A percentile compares a stretch with the other conserved stretches of the same genome.
Conservation (phyloP, 2,329 filamentous ascomycete species). For the Exophiala calicioides region DNA sequence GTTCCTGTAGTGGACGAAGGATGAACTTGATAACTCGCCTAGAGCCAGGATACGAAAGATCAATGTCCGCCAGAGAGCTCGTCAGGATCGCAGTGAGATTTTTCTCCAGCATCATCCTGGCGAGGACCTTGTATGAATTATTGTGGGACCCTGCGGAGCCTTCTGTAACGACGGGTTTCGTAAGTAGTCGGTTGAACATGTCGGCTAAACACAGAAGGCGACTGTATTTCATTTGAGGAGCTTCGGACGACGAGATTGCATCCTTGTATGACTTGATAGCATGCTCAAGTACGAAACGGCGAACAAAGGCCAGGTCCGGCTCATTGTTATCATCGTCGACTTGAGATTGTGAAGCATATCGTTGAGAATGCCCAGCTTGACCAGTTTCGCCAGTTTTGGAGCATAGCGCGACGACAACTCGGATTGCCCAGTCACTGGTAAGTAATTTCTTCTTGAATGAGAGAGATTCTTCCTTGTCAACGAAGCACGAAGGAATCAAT, state of each 20-base stretch:
- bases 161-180: conserved; percentile 69
- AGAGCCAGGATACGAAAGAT: conserved; percentile 88
- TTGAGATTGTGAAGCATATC: conserved; percentile 47
- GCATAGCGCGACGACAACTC: conserved; percentile 82
- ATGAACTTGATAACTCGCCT: conserved; percentile 97
- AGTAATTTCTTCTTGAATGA: conserved; percentile 79
- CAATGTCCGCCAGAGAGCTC: conserved; percentile 88
- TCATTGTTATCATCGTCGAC: conserved; percentile 68
- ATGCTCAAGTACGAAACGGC: conserved; percentile 92
- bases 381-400: conserved; percentile 80
- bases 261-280: conserved; percentile 90
- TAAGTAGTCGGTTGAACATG: conserved; percentile 89
- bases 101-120: conserved; percentile 97
- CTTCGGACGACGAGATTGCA: conserved; percentile 74
- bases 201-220: conserved; percentile 85
- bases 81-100: conserved; percentile 88
- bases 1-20: conserved; percentile 78
- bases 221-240: conserved; percentile 81
- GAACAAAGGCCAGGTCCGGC: conserved; percentile 82
- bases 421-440: conserved; percentile 82
- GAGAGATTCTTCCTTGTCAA: conserved; percentile 66
- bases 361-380: conserved; percentile 33
- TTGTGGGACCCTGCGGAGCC: conserved; percentile 40
- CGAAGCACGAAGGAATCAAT: conserved; percentile 66
- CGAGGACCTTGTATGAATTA: conserved; percentile 76